Evolutionary conservation across 2,329 filamentous ascomycete species (phyloP).

Genomic region (Xylariaceae sp.): DNA sequence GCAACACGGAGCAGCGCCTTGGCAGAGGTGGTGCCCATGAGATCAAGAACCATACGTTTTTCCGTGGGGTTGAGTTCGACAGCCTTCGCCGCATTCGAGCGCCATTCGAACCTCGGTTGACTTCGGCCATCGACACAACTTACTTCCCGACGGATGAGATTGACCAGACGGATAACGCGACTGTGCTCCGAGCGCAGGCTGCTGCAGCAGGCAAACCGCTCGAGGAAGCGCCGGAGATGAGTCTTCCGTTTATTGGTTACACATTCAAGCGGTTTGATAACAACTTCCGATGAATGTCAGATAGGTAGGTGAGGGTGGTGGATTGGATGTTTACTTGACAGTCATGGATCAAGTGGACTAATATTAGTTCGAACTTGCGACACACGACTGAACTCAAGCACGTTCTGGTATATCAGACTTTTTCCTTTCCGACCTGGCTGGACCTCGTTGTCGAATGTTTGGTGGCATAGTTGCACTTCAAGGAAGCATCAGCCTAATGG

Average conservation of each 20-base stretch:
- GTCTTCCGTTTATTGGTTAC: slow-evolving; percentile 91
- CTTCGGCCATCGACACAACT: slow-evolving; percentile 90
- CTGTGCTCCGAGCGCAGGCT: slow-evolving; percentile 78
- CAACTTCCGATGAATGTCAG: slow-evolving; percentile 57
- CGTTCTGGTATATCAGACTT: too few relatives aligned
- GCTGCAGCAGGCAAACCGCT: slow-evolving; percentile 60
- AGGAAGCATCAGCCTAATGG: too few relatives aligned
- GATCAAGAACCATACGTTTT: slow-evolving; percentile 92
- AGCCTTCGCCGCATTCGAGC: slow-evolving; percentile 87
- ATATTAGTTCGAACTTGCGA: too few relatives aligned
- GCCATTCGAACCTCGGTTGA: slow-evolving; percentile 90
- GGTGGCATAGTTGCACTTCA: too few relatives aligned
- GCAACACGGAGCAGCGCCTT: slow-evolving; percentile 87
- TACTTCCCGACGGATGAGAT: slow-evolving; percentile 99
- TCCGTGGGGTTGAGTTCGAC: slow-evolving; percentile 94
- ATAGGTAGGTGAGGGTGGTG: too few relatives aligned
- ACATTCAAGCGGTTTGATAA: slow-evolving; percentile 95
- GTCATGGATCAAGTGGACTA: too few relatives aligned
- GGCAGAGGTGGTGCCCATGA: slow-evolving; percentile 83
- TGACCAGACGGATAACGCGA: slow-evolving; percentile 90
- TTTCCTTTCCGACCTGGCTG: too few relatives aligned
- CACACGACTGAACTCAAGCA: too few relatives aligned
- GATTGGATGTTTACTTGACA: too few relatives aligned
- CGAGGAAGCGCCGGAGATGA: slow-evolving; percentile 89
- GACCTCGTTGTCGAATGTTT: too few relatives aligned